phyloP scores from a whole-genome alignment of 2,329 filamentous ascomycete genomes.

The Aspergillus pseudotamarii region DNA sequence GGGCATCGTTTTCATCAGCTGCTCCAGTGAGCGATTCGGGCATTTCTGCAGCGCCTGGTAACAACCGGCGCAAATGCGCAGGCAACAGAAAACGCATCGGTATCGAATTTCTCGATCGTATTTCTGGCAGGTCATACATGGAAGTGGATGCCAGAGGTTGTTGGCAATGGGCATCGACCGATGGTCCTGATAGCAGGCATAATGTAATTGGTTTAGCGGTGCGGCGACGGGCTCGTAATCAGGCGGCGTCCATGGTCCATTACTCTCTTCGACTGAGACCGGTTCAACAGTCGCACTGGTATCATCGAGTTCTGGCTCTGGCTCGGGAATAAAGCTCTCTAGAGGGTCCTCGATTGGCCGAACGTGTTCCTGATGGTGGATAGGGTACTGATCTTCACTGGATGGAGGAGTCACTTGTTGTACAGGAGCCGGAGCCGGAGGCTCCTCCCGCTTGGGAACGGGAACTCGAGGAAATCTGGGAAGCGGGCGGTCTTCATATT shows the following conservation, averaged over 20 bases:
- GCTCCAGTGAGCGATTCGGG: slow-evolving; percentile 34
- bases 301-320: slow-evolving; percentile 25
- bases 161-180: slow-evolving; percentile 36
- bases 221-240: slow-evolving; percentile 38
- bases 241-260: slow-evolving; percentile 30
- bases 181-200: slow-evolving; percentile 44
- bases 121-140: slow-evolving; percentile 48
- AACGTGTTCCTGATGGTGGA: neutral
- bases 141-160: slow-evolving; percentile 44
- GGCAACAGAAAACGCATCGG: slow-evolving; percentile 46
- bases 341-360: slow-evolving; percentile 25
- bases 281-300: slow-evolving; percentile 21
- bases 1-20: slow-evolving; percentile 32
- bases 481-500: slow-evolving; percentile 8
- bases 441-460: slow-evolving; percentile 7
- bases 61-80: slow-evolving; percentile 44
- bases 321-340: slow-evolving; percentile 39
- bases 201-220: slow-evolving; percentile 40
- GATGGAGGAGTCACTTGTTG: slow-evolving; percentile 11
- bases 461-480: slow-evolving; percentile 13
- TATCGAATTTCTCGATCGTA: slow-evolving; percentile 40
- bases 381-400: slow-evolving; percentile 3
- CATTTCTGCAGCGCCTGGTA: slow-evolving; percentile 36
- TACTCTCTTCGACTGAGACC: slow-evolving; percentile 22
- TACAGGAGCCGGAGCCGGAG: slow-evolving; percentile 2